Base-by-base conservation (phyloP, 2,329 filamentous ascomycete species). In the Thielaviopsis ethacetica region DNA sequence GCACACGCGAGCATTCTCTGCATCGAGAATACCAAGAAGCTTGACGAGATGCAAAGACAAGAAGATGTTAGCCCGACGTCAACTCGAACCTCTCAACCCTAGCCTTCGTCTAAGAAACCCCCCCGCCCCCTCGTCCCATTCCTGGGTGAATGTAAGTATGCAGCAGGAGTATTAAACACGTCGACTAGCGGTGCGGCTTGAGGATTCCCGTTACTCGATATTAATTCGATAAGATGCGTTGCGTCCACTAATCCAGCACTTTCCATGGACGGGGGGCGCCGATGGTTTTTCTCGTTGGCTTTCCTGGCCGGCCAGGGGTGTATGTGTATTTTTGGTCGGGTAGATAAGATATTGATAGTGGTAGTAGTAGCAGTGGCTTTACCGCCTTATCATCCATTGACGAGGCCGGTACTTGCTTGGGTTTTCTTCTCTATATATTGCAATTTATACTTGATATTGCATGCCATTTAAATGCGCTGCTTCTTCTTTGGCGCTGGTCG, bases 131-230 rank as follows among this genome's bases (percentile, higher is more conserved):
- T 27, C 12, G 5, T 6, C 30, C 30, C 30, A 34, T 34, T 34
- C 12, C 30, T 34, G 30, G 30, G 5, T 34, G 30, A 34, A 34
- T 34, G n/a, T n/a, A n/a, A n/a, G 34, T 13, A 41, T 41, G 34
- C 34, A 41, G 34, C 34, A 41, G 10, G 34, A 41, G 34, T 41
- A 41, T 41, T 41, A 41, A 41, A 41, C 34, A 41, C 34, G 34
- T 41, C 34, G 34, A 41, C 34, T 41, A 41, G 34, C 34, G 34
- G 4, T 13, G 13, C 41, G 41, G n/a, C 15, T n/a, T 47, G 41
- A 47, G 41, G 41, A 47, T 47, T 47, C 41, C 47, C 47, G 17
- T 59, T 59, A 59, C 57, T 59, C 57, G 57, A 59, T 51, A 38
- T 9, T 50, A 50, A 59, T 51, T 59, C 26, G 57, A 59, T 59